Percentiles rank a stretch among this genome's conserved stretches.
Conservation (phyloP, 345 rosid genomes). For the Eucalyptus erythrocorys region DNA sequence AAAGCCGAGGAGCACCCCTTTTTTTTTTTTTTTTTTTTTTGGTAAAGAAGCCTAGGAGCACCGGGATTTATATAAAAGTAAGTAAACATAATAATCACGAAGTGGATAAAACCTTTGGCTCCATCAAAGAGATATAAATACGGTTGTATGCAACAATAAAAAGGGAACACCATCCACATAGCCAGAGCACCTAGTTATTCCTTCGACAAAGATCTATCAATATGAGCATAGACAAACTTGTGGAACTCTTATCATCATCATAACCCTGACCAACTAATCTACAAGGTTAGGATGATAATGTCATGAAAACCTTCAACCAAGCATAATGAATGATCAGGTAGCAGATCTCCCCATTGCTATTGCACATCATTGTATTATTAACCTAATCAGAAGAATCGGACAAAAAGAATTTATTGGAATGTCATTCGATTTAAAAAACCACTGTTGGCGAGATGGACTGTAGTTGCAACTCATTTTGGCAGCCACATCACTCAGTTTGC, state of each 20-base stretch:
- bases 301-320: neutral
- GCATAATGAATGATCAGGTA: neutral
- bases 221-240: neutral
- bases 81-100: neutral
- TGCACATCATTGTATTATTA: neutral
- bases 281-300: neutral
- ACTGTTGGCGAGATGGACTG: neutral
- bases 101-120: neutral
- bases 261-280: neutral
- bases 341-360: neutral
- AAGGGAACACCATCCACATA: neutral
- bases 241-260: neutral
- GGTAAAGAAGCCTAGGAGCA: no score
- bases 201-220: neutral
- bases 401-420: neutral
- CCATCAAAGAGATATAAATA: neutral
- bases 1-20: neutral
- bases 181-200: neutral
- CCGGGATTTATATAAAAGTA: neutral
- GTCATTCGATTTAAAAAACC: neutral
- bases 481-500: neutral
- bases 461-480: neutral
- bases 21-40: no score
- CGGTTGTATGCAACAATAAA: neutral
- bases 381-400: neutral